These are phyloP conservation scores for Alloteropsis semialata DNA, from an alignment of 176 grass and related monocot species.

Conservation along the genomic window DNA sequence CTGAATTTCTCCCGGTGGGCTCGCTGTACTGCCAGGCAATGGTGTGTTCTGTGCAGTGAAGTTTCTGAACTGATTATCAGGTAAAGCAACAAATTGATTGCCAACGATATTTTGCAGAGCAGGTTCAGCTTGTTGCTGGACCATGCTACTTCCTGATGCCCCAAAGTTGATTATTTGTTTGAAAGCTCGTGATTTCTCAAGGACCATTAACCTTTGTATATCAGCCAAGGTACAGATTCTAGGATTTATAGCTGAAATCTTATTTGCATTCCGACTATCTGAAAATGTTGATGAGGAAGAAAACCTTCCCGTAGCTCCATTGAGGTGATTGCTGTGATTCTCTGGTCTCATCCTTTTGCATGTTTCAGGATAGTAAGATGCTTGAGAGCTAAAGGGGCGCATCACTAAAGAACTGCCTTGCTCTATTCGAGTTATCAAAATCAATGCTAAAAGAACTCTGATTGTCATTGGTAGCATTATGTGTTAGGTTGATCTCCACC, in stretches of 20 bases:
- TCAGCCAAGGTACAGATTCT: conserved; percentile 34
- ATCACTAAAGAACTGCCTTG: background rate
- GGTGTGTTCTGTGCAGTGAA: conserved; percentile 15
- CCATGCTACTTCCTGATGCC: conserved; percentile 22
- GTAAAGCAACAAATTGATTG: conserved; percentile 17
- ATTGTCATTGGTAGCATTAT: conserved; percentile 38
- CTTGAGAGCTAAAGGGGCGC: background rate
- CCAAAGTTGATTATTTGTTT: conserved; percentile 17
- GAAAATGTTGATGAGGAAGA: conserved; percentile 26
- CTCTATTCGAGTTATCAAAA: conserved; percentile 7
- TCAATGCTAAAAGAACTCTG: conserved; percentile 31
- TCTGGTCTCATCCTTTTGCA: conserved; percentile 52
- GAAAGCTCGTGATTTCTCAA: conserved; percentile 34
- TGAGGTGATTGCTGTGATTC: conserved; percentile 27
- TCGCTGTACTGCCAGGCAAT: conserved; percentile 21
- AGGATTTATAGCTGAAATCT: conserved; percentile 24
- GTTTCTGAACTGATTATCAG: conserved; percentile 24
- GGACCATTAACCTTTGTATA: conserved; percentile 38
- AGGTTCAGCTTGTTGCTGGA: conserved; percentile 13
- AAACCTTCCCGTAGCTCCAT: conserved; percentile 2
- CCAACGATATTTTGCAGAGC: background rate
- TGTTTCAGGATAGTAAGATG: conserved; percentile 27
- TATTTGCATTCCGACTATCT: conserved; percentile 23
- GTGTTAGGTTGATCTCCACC: no score
- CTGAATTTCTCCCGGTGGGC: conserved; percentile 14